Conservation (phyloP, 2,329 filamentous ascomycete species). For the Diaporthe sp. region DNA sequence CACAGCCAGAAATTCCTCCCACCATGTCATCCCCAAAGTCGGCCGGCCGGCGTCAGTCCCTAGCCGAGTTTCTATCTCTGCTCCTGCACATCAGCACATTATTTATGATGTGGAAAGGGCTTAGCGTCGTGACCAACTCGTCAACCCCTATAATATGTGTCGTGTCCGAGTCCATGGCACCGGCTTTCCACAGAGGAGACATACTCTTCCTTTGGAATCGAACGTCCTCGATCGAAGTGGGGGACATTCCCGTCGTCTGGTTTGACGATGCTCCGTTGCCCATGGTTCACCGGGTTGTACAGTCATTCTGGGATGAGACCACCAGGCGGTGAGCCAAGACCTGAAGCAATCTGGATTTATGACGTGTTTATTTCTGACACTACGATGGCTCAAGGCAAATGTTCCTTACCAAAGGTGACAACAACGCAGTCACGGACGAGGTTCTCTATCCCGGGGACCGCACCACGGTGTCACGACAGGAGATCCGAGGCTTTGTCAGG, state of each 20-base stretch:
- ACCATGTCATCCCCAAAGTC: background rate
- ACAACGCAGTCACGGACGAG: slow-evolving; percentile 45
- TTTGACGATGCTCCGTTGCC: slow-evolving; percentile 44
- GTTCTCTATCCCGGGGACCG: slow-evolving; percentile 43
- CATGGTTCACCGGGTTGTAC: slow-evolving; percentile 47
- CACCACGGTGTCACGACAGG: slow-evolving; percentile 41
- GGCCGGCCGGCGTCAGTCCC: background rate
- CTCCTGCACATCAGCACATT: slow-evolving; percentile 40
- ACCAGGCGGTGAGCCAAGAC: background rate
- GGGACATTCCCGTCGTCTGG: slow-evolving; percentile 49
- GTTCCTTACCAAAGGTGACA: slow-evolving; percentile 47
- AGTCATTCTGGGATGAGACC: slow-evolving; percentile 33
- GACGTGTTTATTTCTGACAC: background rate
- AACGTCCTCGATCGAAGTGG: slow-evolving; percentile 38
- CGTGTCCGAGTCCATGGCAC: slow-evolving; percentile 47
- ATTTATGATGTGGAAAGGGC: slow-evolving; percentile 46
- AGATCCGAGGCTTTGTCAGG: slow-evolving; percentile 45
- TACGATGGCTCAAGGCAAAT: slow-evolving; percentile 41
- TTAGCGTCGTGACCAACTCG: slow-evolving; percentile 43
- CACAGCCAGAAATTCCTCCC: background rate
- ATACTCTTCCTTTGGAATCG: slow-evolving; percentile 46
- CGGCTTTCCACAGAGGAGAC: slow-evolving; percentile 47
- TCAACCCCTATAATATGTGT: slow-evolving; percentile 44
- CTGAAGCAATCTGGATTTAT: background rate
- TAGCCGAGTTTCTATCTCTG: background rate